Percentiles rank a stretch among this genome's conserved stretches.
Conservation (phyloP, 306 rosid species). For the Prunus davidiana region DNA sequence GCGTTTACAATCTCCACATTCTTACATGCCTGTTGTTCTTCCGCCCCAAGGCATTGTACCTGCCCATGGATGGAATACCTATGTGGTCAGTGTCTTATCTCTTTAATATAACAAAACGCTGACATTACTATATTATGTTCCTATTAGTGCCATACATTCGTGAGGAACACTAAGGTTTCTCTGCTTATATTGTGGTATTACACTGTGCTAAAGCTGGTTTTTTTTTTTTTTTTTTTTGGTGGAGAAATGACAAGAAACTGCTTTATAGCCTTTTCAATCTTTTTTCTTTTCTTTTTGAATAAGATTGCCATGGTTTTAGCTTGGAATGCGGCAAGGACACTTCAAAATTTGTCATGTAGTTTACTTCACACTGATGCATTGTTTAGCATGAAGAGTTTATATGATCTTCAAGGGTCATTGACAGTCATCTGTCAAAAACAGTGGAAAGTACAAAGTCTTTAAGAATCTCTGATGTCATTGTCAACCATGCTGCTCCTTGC, state of each 20-base stretch:
- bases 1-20: constrained; percentile 45
- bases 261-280: not conserved
- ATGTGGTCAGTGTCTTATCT: constrained; percentile 57
- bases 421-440: not conserved
- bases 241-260: not conserved
- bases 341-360: not conserved
- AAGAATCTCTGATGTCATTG: not conserved
- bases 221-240: not conserved
- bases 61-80: constrained; percentile 72
- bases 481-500: not conserved
- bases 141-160: not conserved
- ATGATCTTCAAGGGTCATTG: not conserved
- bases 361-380: not conserved
- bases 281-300: not conserved
- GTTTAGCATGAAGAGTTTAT: not conserved
- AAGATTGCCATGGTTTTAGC: not conserved
- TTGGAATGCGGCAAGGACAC: not conserved
- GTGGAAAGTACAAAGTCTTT: not conserved
- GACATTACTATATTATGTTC: not conserved
- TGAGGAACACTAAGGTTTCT: constrained; percentile 1
- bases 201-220: not conserved
- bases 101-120: not conserved
- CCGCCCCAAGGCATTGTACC: constrained; percentile 71
- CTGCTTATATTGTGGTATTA: not conserved
- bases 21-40: constrained; percentile 67